A percentile compares a stretch with the other conserved stretches of the same genome.
Conservation (phyloP, 805 yeast genomes). For the Martiniozyma abietophila region DNA sequence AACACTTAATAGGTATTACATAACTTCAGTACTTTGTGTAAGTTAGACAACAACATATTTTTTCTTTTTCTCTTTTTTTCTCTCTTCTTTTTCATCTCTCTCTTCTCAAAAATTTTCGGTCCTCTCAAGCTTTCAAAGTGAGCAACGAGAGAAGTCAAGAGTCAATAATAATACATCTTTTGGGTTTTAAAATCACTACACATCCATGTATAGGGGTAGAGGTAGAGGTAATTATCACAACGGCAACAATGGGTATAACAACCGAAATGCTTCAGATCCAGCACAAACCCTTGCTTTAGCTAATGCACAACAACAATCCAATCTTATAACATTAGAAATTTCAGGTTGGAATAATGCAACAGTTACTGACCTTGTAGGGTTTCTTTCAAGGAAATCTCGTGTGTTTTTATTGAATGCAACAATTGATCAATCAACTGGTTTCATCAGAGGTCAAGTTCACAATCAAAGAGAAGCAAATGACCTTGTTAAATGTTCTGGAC, state of each 20-base stretch:
- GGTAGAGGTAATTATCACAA: conserved; percentile 15
- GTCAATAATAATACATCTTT: too few relatives aligned
- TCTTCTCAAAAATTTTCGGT: too few relatives aligned
- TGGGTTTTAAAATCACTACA: too few relatives aligned
- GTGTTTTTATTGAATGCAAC: conserved; percentile 45
- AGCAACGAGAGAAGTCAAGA: too few relatives aligned
- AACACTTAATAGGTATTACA: too few relatives aligned
- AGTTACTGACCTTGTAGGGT: conserved; percentile 55
- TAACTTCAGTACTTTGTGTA: too few relatives aligned
- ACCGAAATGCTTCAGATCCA: too few relatives aligned
- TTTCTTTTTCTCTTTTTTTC: too few relatives aligned
- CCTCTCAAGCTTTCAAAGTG: too few relatives aligned
- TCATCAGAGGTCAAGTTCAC: conserved; percentile 54
- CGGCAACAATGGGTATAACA: conserved; percentile 10
- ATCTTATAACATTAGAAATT: conserved; percentile 46
- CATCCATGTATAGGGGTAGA: conserved; percentile 29
- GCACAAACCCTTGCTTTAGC: conserved; percentile 16
- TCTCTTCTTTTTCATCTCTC: too few relatives aligned
- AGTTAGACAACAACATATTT: too few relatives aligned
- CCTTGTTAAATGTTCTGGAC: conserved; percentile 59
- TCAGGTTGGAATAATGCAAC: conserved; percentile 79
- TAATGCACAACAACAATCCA: conserved; percentile 19
- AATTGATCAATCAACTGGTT: too few relatives aligned
- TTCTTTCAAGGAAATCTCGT: conserved; percentile 58
- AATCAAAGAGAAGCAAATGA: conserved; percentile 47